Percentiles rank a stretch among this genome's conserved stretches.
Evolutionary conservation across 768 basidiomycete genomes (phyloP).

Genomic region (Cystobasidium ongulense): DNA sequence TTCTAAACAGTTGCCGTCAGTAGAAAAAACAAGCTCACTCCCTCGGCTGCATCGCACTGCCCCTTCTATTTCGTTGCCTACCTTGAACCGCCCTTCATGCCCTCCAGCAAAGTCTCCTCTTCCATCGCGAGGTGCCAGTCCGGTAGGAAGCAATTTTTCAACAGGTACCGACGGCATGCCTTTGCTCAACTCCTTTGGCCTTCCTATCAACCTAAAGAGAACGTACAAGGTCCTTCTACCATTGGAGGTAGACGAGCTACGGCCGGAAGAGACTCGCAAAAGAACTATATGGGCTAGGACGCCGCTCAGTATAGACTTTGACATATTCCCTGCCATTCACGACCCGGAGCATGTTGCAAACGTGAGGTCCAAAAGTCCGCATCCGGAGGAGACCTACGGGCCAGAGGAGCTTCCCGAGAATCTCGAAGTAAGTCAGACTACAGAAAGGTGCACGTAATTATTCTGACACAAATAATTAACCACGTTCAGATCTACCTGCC

Average conservation of each 20-base stretch:
- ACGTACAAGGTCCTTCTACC: constrained; percentile 21
- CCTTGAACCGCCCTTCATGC: neutral
- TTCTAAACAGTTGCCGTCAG: neutral
- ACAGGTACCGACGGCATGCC: neutral
- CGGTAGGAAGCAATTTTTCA: constrained; percentile 24
- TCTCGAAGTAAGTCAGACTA: constrained; percentile 7
- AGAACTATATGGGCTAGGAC: neutral
- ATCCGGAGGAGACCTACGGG: neutral
- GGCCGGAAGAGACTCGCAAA: neutral
- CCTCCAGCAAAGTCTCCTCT: neutral
- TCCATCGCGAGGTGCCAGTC: constrained; percentile 5
- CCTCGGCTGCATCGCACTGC: neutral
- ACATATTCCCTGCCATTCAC: neutral
- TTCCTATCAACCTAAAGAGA: neutral
- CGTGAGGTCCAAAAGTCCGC: constrained; percentile 1
- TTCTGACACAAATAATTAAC: neutral
- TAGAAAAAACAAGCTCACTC: neutral
- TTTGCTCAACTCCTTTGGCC: constrained; percentile 9
- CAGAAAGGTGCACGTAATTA: neutral
- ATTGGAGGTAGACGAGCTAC: neutral
- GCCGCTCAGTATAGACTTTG: neutral
- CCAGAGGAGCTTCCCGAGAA: neutral
- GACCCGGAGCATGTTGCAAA: neutral
- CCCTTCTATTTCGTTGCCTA: neutral
- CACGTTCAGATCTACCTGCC: constrained; percentile 15